Base-by-base conservation (phyloP, 2,329 filamentous ascomycete species). In the Fusarium sublunatum region DNA sequence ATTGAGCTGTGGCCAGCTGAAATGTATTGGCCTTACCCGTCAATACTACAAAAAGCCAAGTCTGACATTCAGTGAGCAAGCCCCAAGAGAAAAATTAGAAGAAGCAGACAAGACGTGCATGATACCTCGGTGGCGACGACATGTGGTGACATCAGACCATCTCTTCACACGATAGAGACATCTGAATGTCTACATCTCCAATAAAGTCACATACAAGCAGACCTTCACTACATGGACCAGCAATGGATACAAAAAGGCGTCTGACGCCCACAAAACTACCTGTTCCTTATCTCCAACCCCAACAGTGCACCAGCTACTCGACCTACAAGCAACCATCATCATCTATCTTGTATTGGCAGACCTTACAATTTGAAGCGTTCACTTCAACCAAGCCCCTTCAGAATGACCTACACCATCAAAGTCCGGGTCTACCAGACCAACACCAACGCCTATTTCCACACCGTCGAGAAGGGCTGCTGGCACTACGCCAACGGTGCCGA, bases 381-480 rank as follows among this genome's bases (percentile, higher is more conserved):
- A 9, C 7, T 15, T 2, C 11, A 19, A 19, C 2, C 19, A 19
- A 19, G 19, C 7, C 1, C 10, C 2, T n/a, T 3, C n/a, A 67
- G 64, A 46, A 67, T 67, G 61, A 45, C 43, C 13, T 67, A 67
- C 53, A 54, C 40, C 9, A 57, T 67, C 51, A 67, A 68, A 38
- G 61, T 68, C 48, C 65, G 65, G 11, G 53, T 67, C 42, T 67
- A 57, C 36, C 65, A 67, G 13, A 65, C 51, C 50, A 68, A 57
- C 34, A 41, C 46, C 31, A 68, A 67, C 34, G 64, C 65, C 51
- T 67, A 43, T 29, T 67, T 67, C 45, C 57, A 38, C 50, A 44
- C 56, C 4, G 64, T 68, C 8, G 65, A 67, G 4, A 60, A 63
- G 15, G 64, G 15, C 3, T 58, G 54, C 26, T 67, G 64, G 65